phyloP scores from a whole-genome alignment of 73 alveolate genomes.

The Paramecium caudatum region DNA sequence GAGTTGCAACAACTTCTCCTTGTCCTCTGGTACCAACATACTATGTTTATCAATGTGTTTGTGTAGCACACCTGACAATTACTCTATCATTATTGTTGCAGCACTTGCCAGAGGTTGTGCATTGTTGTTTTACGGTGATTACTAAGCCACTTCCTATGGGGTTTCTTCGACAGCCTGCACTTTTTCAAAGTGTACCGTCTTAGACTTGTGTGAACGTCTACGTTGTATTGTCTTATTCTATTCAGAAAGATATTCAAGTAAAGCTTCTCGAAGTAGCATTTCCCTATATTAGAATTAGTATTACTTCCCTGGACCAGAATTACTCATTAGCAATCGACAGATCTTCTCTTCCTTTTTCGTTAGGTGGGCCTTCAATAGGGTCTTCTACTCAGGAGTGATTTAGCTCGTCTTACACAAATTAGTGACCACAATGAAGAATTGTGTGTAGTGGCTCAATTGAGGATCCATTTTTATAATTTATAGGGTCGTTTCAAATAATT shows the following conservation, averaged over 20 bases:
- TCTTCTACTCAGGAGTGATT: slow-evolving; percentile 64
- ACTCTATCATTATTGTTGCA: slow-evolving; percentile 48
- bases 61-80: slow-evolving; percentile 28
- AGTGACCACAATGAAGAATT: slow-evolving; percentile 63
- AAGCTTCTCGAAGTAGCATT: slow-evolving; percentile 36
- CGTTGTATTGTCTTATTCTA: neutral
- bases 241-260: neutral
- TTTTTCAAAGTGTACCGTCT: slow-evolving; percentile 58
- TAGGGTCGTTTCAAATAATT: slow-evolving; percentile 37
- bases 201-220: slow-evolving; percentile 46
- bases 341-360: slow-evolving; percentile 43
- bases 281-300: slow-evolving; percentile 19
- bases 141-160: neutral
- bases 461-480: slow-evolving; percentile 66
- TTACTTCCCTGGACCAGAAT: slow-evolving; percentile 68
- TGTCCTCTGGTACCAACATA: slow-evolving; percentile 26
- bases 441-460: slow-evolving; percentile 54
- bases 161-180: neutral
- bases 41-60: slow-evolving; percentile 53
- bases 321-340: neutral
- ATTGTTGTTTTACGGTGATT: neutral
- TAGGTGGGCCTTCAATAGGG: slow-evolving; percentile 17
- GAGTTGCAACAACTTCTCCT: slow-evolving; percentile 4
- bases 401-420: slow-evolving; percentile 40
- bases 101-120: slow-evolving; percentile 28